Percentiles rank a stretch among this genome's conserved stretches.
phyloP scores from a whole-genome alignment of 805 yeast genomes.

The Metschnikowia peoriensis region DNA sequence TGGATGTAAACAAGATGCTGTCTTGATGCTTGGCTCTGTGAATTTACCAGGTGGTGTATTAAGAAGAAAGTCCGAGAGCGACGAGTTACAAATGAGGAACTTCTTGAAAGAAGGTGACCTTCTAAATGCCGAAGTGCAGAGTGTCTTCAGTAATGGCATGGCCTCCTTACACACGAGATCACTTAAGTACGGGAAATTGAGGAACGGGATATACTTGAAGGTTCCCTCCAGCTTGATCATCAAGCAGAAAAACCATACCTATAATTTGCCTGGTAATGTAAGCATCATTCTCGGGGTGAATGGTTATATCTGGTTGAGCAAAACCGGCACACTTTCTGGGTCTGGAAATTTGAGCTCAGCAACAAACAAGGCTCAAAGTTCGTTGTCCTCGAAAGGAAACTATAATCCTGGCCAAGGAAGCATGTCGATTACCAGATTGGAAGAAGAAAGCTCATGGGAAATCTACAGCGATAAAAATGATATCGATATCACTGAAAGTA shows the following conservation, averaged over 20 bases:
- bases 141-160: conserved; percentile 82
- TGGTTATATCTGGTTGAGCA: conserved; percentile 90
- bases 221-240: conserved; percentile 84
- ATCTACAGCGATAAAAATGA: conserved; percentile 91
- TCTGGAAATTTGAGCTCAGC: conserved; percentile 21
- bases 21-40: conserved; percentile 89
- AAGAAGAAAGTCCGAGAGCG: conserved; percentile 90
- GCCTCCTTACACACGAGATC: conserved; percentile 96
- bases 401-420: conserved; percentile 59
- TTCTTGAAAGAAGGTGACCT: conserved; percentile 95
- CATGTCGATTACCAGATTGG: conserved; percentile 77
- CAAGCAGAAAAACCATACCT: conserved; percentile 83
- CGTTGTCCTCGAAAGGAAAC: conserved; percentile 32
- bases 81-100: conserved; percentile 93
- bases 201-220: conserved; percentile 80
- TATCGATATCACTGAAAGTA: conserved; percentile 51
- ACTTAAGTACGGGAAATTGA: conserved; percentile 87
- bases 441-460: conserved; percentile 92
- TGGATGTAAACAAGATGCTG: conserved; percentile 92
- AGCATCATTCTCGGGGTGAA: conserved; percentile 90
- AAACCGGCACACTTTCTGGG: conserved; percentile 40
- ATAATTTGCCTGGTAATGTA: conserved; percentile 90
- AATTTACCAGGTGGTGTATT: conserved; percentile 96
- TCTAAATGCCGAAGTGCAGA: conserved; percentile 93
- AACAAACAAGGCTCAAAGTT: conserved; percentile 38